phyloP scores from a whole-genome alignment of 1,284 basidiomycete species.

The Laetiporus sulphureus region DNA sequence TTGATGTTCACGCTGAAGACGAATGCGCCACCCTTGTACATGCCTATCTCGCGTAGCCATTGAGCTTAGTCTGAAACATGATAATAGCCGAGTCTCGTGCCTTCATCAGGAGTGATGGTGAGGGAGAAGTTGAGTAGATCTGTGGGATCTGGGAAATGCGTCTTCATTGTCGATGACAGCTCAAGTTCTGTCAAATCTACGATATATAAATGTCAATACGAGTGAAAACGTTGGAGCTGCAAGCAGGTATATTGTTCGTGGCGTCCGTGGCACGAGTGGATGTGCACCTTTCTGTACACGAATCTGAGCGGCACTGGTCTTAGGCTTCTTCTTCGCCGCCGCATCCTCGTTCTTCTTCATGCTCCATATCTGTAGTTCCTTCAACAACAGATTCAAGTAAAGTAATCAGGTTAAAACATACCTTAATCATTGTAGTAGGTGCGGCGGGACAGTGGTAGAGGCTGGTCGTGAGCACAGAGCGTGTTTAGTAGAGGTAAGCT shows the following conservation, averaged over 20 bases:
- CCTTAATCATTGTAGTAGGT: constrained; percentile 48
- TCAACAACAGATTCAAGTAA: not conserved
- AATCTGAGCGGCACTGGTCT: constrained; percentile 96
- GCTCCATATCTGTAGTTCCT: constrained; percentile 75
- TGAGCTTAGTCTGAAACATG: not conserved
- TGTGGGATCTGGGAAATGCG: constrained; percentile 83
- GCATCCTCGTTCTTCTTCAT: constrained; percentile 97
- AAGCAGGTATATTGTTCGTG: too few species aligned
- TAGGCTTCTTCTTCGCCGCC: constrained; percentile 91
- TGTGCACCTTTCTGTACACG: constrained; percentile 95
- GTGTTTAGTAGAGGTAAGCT: not conserved
- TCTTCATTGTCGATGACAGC: constrained; percentile 94
- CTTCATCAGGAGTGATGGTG: constrained; percentile 95
- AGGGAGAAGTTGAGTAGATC: constrained; percentile 96
- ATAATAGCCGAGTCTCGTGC: constrained; percentile 36
- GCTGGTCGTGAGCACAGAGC: not conserved
- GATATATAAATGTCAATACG: not conserved
- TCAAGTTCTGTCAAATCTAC: constrained; percentile 96
- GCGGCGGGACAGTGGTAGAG: not conserved
- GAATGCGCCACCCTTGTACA: constrained; percentile 96
- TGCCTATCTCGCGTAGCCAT: constrained; percentile 53
- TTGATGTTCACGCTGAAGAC: constrained; percentile 94
- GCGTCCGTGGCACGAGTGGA: not conserved
- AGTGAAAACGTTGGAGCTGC: too few species aligned
- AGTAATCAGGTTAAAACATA: constrained; percentile 12